Percentiles rank a stretch among this genome's conserved stretches.
phyloP scores from a whole-genome alignment of 768 basidiomycete genomes.

The Mycena rosella region DNA sequence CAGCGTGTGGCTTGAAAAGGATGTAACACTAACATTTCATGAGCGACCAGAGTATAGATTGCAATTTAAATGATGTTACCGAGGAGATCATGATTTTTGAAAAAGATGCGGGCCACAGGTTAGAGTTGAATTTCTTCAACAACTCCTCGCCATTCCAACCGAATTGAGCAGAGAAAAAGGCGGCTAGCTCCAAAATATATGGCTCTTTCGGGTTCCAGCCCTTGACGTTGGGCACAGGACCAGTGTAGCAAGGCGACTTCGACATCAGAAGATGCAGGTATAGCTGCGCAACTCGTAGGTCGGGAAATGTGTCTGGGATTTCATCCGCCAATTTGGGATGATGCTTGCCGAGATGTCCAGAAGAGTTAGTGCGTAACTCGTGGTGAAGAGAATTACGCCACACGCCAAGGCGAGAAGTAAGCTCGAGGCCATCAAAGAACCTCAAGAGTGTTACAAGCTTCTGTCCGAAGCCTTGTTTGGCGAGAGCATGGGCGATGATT shows the following conservation, averaged over 20 bases:
- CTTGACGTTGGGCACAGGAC: neutral
- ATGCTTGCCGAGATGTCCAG: neutral
- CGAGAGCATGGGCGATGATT: neutral
- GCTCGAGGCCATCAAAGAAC: no score
- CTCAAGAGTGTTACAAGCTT: no score
- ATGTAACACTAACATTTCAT: no score
- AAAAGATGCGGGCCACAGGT: slow-evolving; percentile 9
- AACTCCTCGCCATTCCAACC: neutral
- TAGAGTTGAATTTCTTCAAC: neutral
- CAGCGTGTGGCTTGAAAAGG: no score
- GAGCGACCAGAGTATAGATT: no score
- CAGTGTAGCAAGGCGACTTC: neutral
- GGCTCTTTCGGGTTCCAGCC: neutral
- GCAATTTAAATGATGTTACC: neutral
- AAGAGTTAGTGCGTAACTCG: neutral
- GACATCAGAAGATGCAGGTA: neutral
- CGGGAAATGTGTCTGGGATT: slow-evolving; percentile 1
- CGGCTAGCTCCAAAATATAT: neutral
- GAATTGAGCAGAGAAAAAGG: neutral
- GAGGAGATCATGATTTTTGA: neutral
- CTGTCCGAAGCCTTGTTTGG: no score
- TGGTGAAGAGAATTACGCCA: no score
- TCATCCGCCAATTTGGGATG: neutral
- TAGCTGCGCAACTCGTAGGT: neutral
- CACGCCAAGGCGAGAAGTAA: no score